Percentiles rank a stretch among this genome's conserved stretches.
Conservation (phyloP, 129 eudicot genomes). For the Silybum marianum region DNA sequence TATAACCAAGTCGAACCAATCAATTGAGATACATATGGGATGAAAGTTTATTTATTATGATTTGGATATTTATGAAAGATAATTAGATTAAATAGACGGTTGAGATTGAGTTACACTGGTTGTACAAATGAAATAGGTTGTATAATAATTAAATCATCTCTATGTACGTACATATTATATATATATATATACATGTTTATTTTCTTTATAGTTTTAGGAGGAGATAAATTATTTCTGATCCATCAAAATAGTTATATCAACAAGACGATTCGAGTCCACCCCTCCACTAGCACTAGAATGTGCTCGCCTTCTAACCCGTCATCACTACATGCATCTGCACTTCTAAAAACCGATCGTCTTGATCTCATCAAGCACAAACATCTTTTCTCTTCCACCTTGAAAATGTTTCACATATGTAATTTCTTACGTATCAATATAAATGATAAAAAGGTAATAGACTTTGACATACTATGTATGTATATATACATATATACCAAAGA, state of each 20-base stretch:
- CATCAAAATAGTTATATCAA: neutral
- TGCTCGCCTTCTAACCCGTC: neutral
- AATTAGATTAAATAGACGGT: no score
- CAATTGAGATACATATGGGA: no score
- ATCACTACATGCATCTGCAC: neutral
- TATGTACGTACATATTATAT: no score
- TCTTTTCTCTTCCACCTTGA: neutral
- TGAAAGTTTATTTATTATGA: no score
- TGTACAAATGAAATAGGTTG: no score
- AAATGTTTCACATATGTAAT: neutral
- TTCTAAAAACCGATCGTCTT: neutral
- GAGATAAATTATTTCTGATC: neutral
- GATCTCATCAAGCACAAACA: neutral
- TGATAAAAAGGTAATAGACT: neutral
- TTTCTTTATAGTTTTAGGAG: neutral
- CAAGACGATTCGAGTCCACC: neutral
- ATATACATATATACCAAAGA: neutral
- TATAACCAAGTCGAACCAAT: no score
- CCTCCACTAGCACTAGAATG: neutral
- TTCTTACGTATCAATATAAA: conserved; percentile 2
- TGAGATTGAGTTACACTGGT: no score
- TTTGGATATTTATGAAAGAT: no score
- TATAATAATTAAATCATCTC: no score
- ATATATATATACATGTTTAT: neutral
- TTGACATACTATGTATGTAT: conserved; percentile 6